Conservation (phyloP, 2,329 filamentous ascomycete species). For the Knufia fluminis region DNA sequence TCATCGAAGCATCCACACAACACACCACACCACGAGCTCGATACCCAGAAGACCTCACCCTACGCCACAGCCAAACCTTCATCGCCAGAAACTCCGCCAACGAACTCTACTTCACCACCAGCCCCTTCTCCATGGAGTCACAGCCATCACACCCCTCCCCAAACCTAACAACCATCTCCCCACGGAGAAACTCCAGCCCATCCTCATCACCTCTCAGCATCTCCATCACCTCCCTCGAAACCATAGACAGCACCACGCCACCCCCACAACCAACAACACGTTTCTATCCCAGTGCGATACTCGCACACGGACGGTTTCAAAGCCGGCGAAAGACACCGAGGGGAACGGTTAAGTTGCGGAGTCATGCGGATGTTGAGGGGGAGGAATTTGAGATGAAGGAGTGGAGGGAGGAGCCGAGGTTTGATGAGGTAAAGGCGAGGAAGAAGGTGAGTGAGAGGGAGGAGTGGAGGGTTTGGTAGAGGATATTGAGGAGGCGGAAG, state of each 20-base stretch:
- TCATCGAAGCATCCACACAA: background rate
- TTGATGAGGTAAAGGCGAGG: background rate
- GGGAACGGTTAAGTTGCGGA: background rate
- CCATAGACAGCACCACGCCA: background rate
- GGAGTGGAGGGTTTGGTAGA: too few relatives aligned
- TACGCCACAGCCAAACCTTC: background rate
- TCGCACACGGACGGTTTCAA: background rate
- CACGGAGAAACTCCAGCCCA: too few relatives aligned
- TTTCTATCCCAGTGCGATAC: slow-evolving; percentile 1
- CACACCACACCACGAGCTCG: background rate
- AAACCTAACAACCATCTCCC: background rate
- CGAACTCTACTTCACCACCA: too few relatives aligned
- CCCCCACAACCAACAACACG: background rate
- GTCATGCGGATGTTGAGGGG: background rate
- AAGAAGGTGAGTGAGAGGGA: background rate
- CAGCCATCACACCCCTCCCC: background rate
- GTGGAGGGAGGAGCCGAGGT: background rate
- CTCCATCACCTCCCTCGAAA: background rate
- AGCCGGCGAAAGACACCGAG: background rate
- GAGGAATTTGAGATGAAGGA: background rate
- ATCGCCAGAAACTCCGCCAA: background rate
- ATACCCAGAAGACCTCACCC: background rate
- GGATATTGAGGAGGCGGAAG: too few relatives aligned
- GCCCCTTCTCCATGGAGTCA: background rate
- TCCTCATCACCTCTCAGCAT: too few relatives aligned